A percentile compares a stretch with the other conserved stretches of the same genome.
Conservation (phyloP, 2,329 filamentous ascomycete species). For the Conoideocrella luteorostrata region DNA sequence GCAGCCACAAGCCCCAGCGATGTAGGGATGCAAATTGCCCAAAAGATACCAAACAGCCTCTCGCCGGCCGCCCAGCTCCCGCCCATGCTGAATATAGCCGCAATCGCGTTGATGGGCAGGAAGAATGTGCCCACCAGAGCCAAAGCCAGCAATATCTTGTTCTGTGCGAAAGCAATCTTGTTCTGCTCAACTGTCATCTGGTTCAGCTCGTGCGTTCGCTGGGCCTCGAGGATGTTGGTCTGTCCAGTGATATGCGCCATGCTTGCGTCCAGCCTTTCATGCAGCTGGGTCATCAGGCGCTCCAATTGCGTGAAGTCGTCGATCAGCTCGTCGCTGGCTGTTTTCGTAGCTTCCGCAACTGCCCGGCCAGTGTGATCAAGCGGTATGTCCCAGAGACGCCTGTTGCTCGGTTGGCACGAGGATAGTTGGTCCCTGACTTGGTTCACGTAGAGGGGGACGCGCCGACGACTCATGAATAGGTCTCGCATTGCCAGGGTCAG, state of each 20-base stretch:
- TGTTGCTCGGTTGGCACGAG: slow-evolving; percentile 1
- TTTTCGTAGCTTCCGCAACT: background rate
- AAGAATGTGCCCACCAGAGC: slow-evolving; percentile 10
- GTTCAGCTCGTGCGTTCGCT: slow-evolving; percentile 7
- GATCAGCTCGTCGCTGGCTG: slow-evolving; percentile 1
- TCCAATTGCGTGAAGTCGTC: slow-evolving; percentile 5
- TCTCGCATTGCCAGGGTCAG: slow-evolving; percentile 9
- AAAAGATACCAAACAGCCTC: slow-evolving; percentile 8
- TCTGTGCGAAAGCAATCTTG: slow-evolving; percentile 5
- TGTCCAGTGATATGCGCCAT: slow-evolving; percentile 10
- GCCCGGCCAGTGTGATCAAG: slow-evolving; percentile 1
- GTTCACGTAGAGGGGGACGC: slow-evolving; percentile 6
- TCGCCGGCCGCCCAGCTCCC: slow-evolving; percentile 10
- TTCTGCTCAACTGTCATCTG: slow-evolving; percentile 2
- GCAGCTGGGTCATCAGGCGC: slow-evolving; percentile 6
- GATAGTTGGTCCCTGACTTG: slow-evolving; percentile 3
- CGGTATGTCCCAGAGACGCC: slow-evolving; percentile 6
- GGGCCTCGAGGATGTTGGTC: slow-evolving; percentile 10
- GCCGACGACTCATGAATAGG: slow-evolving; percentile 9
- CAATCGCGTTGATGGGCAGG: slow-evolving; percentile 8
- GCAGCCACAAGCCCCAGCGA: slow-evolving; percentile 7
- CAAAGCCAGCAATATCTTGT: slow-evolving; percentile 10
- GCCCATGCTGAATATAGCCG: slow-evolving; percentile 11
- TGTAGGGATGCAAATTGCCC: slow-evolving; percentile 8
- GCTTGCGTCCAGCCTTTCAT: slow-evolving; percentile 8